Evolutionary conservation across 352 stramenopile species (phyloP).

Genomic region (Halophytophthora polymorphica): DNA sequence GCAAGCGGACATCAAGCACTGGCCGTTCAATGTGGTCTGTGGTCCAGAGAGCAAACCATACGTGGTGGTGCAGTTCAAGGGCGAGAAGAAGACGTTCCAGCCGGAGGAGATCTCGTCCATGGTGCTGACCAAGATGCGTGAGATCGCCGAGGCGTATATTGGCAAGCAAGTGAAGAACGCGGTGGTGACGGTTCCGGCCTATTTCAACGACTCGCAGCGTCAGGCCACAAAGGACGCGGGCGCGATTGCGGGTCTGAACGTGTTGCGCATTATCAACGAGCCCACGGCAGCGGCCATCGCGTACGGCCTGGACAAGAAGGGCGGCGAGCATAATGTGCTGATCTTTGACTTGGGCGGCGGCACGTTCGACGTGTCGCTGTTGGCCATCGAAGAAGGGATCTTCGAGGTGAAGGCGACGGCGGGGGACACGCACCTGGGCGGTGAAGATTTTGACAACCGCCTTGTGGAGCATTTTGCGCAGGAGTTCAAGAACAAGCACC

Average conservation of each 20-base stretch:
- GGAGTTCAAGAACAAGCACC: constrained; percentile 88
- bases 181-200: constrained; percentile 95
- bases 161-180: constrained; percentile 67
- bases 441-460: constrained; percentile 92
- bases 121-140: constrained; percentile 76
- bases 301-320: constrained; percentile 96
- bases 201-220: constrained; percentile 95
- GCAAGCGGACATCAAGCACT: constrained; percentile 75
- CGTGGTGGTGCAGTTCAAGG: constrained; percentile 72
- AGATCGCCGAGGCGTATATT: constrained; percentile 64
- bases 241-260: constrained; percentile 90
- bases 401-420: constrained; percentile 94
- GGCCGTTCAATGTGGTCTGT: constrained; percentile 65
- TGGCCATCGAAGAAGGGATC: constrained; percentile 93
- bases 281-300: constrained; percentile 88
- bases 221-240: constrained; percentile 93
- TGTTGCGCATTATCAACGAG: constrained; percentile 96
- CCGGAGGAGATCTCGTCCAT: constrained; percentile 85
- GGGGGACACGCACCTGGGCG: constrained; percentile 91
- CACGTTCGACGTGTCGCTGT: constrained; percentile 90
- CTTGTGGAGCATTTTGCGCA: constrained; percentile 90
- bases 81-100: constrained; percentile 64
- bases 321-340: constrained; percentile 90
- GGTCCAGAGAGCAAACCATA: constrained; percentile 60
- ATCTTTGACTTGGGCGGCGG: constrained; percentile 94